Evolutionary conservation across 1,284 basidiomycete species (phyloP).

Genomic region (Leccinum fuscescens): DNA sequence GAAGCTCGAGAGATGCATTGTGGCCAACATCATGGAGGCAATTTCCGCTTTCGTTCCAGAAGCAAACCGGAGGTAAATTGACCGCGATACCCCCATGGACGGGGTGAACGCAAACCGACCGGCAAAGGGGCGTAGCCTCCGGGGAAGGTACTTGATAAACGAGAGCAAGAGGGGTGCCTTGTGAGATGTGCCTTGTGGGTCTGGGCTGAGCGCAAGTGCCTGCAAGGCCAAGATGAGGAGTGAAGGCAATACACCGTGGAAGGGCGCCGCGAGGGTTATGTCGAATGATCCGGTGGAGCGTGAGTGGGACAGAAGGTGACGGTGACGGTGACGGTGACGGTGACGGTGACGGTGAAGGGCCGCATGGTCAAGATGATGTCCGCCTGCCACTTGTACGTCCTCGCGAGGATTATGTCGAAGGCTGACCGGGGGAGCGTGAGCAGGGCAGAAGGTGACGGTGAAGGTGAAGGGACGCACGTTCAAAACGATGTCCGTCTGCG

Average conservation of each 20-base stretch:
- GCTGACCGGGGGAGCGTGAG: too few species aligned
- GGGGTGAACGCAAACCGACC: neutral
- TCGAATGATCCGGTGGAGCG: too few species aligned
- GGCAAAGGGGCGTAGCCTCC: neutral
- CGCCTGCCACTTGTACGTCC: too few species aligned
- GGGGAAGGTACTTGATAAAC: neutral
- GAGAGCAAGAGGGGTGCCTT: conserved; percentile 3
- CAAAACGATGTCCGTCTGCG: too few species aligned
- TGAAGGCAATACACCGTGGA: conserved; percentile 11
- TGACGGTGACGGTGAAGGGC: too few species aligned
- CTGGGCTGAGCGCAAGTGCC: conserved; percentile 19
- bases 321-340: too few species aligned
- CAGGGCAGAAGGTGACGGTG: too few species aligned
- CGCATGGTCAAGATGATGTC: too few species aligned
- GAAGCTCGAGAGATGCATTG: conserved; percentile 26
- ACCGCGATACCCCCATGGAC: conserved; percentile 5
- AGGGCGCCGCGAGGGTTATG: neutral
- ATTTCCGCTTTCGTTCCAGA: conserved; percentile 23
- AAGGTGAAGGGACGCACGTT: too few species aligned
- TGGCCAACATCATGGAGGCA: conserved; percentile 21
- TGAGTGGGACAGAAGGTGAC: too few species aligned
- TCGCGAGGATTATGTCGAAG: too few species aligned
- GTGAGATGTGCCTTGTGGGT: conserved; percentile 8
- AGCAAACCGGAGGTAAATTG: conserved; percentile 26
- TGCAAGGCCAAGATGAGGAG: conserved; percentile 23